These are phyloP conservation scores for Penicillium ochrochloron DNA, from an alignment of 495 filamentous ascomycete genomes.

Conservation along the genomic window DNA sequence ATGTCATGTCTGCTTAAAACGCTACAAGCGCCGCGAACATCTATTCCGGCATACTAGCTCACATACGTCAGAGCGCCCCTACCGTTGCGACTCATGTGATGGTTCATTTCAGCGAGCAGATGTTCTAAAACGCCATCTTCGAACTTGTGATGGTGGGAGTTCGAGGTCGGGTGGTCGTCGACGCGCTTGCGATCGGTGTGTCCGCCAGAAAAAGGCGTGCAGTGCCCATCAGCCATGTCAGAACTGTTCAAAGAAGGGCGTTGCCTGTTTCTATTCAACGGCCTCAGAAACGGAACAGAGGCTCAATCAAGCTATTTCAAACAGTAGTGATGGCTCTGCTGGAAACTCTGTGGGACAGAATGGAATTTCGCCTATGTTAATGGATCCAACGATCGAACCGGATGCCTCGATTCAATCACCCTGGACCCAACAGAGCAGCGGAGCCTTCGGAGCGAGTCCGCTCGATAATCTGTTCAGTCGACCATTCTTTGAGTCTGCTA, in stretches of 20 bases:
- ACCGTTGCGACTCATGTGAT: constrained; percentile 23
- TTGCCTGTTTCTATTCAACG: constrained; percentile 23
- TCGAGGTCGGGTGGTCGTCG: constrained; percentile 16
- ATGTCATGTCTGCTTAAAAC: constrained; percentile 23
- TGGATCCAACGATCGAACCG: constrained; percentile 9
- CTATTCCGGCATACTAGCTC: constrained; percentile 25
- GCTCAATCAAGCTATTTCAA: background rate
- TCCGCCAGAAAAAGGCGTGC: constrained; percentile 33
- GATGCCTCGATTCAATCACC: background rate
- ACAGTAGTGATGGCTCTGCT: background rate
- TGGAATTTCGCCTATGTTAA: background rate
- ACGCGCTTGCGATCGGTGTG: constrained; percentile 31
- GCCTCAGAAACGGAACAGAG: background rate
- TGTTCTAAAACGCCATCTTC: constrained; percentile 25
- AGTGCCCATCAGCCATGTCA: constrained; percentile 29
- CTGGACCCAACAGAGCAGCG: constrained; percentile 5
- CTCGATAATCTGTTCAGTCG: constrained; percentile 9
- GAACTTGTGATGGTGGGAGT: constrained; percentile 21
- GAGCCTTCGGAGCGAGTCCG: constrained; percentile 10
- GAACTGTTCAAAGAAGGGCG: constrained; percentile 19
- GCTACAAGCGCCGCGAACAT: constrained; percentile 31
- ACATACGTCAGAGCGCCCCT: constrained; percentile 27
- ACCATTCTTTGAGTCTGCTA: background rate
- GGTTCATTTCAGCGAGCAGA: constrained; percentile 29
- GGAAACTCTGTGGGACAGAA: background rate